phyloP scores from a whole-genome alignment of 768 basidiomycete genomes.

The Filobasidium wieringae region DNA sequence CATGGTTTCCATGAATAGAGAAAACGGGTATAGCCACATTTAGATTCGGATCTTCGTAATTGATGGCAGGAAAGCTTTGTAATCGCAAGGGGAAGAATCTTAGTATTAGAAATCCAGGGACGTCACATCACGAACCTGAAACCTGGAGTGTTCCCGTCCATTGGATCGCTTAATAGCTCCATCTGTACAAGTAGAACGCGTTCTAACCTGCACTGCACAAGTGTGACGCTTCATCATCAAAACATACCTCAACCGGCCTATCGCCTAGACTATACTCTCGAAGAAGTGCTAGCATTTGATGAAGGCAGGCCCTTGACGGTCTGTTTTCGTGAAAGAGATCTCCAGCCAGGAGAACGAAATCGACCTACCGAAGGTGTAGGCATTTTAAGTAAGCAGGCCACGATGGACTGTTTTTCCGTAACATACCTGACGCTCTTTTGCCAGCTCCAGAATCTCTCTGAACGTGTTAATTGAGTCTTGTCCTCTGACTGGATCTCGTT shows the following conservation, averaged over 20 bases:
- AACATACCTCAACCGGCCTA: slow-evolving; percentile 54
- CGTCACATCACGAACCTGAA: slow-evolving; percentile 50
- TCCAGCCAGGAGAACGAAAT: slow-evolving; percentile 87
- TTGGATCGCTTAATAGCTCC: slow-evolving; percentile 82
- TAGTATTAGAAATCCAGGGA: background rate
- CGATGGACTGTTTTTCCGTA: no score
- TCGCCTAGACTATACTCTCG: slow-evolving; percentile 83
- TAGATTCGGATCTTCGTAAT: slow-evolving; percentile 92
- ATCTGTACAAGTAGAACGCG: slow-evolving; percentile 46
- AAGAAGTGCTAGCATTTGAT: slow-evolving; percentile 75
- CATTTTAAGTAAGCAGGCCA: background rate
- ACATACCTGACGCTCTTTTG: slow-evolving; percentile 47
- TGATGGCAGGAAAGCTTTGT: slow-evolving; percentile 80
- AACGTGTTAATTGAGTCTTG: slow-evolving; percentile 94
- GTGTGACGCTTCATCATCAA: background rate
- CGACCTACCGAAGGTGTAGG: slow-evolving; percentile 50
- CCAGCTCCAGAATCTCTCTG: slow-evolving; percentile 80
- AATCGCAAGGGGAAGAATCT: background rate
- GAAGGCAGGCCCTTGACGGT: slow-evolving; percentile 78
- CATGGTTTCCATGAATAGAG: slow-evolving; percentile 98
- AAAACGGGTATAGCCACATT: slow-evolving; percentile 95
- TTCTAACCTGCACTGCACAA: background rate
- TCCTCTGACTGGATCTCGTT: slow-evolving; percentile 85
- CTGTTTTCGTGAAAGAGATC: slow-evolving; percentile 98
- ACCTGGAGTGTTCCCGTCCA: slow-evolving; percentile 72